A percentile compares a stretch with the other conserved stretches of the same genome.
phyloP scores from a whole-genome alignment of 371 early-diverging fungal genomes.

The Saksenaea vasiformis region DNA sequence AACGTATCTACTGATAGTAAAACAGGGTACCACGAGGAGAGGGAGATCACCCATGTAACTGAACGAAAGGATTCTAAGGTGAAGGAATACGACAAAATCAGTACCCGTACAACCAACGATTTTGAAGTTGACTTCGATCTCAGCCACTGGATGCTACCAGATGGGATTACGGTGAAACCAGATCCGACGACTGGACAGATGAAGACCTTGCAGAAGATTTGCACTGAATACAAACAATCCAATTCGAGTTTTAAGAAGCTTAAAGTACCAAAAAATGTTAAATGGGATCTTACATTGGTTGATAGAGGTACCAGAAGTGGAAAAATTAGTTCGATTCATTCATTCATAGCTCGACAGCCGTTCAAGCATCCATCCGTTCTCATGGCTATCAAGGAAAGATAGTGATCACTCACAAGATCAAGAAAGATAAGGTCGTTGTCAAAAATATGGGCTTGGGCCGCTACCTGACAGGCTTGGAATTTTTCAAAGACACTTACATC shows the following conservation, averaged over 20 bases:
- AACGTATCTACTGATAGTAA: too few species aligned
- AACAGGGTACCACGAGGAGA: too few species aligned
- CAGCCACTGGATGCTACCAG: not conserved
- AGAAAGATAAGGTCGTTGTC: not conserved
- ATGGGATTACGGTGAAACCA: not conserved
- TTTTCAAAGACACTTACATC: not conserved
- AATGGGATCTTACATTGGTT: not conserved
- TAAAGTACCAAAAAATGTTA: not conserved
- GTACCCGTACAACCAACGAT: too few species aligned
- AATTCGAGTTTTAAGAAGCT: not conserved
- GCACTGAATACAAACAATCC: not conserved
- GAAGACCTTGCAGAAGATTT: not conserved
- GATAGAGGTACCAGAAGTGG: not conserved
- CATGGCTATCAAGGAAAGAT: not conserved
- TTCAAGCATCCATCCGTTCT: not conserved
- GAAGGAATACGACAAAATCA: too few species aligned
- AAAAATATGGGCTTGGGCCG: not conserved
- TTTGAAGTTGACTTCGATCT: not conserved
- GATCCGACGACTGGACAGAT: not conserved
- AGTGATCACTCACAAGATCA: not conserved
- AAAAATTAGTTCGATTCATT: not conserved
- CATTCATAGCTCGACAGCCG: not conserved
- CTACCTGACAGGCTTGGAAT: not conserved
- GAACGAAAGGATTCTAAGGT: too few species aligned
- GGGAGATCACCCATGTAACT: too few species aligned